Conservation (phyloP, 148 eudicot species). For the Camellia lanceoleosa region DNA sequence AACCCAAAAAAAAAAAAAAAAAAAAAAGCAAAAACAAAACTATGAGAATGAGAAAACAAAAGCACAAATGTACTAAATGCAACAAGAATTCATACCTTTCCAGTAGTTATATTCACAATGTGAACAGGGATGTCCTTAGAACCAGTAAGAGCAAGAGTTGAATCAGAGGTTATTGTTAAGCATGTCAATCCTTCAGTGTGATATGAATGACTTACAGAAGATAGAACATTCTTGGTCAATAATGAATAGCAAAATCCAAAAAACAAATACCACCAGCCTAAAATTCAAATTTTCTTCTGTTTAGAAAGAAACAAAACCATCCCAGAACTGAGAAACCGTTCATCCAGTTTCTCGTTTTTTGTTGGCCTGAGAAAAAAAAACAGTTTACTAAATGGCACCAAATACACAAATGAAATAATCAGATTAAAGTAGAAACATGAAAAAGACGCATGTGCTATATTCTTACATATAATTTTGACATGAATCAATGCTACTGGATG, state of each 20-base stretch:
- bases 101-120: constrained; percentile 71
- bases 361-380: background rate
- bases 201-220: constrained; percentile 62
- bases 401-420: background rate
- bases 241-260: background rate
- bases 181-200: constrained; percentile 81
- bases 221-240: constrained; percentile 1
- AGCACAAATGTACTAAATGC: background rate
- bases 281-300: no score
- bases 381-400: background rate
- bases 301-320: background rate
- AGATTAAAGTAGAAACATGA: background rate
- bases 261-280: background rate
- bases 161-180: constrained; percentile 79
- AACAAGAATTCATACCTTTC: constrained; percentile 49
- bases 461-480: background rate
- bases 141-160: constrained; percentile 80
- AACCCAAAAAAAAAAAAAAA: background rate
- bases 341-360: background rate
- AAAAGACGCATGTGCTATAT: background rate
- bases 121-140: constrained; percentile 75
- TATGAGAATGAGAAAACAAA: constrained; percentile 3
- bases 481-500: background rate
- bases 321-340: background rate
- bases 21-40: no score